Conservation (phyloP, 768 basidiomycete species). For the Suillus discolor region DNA sequence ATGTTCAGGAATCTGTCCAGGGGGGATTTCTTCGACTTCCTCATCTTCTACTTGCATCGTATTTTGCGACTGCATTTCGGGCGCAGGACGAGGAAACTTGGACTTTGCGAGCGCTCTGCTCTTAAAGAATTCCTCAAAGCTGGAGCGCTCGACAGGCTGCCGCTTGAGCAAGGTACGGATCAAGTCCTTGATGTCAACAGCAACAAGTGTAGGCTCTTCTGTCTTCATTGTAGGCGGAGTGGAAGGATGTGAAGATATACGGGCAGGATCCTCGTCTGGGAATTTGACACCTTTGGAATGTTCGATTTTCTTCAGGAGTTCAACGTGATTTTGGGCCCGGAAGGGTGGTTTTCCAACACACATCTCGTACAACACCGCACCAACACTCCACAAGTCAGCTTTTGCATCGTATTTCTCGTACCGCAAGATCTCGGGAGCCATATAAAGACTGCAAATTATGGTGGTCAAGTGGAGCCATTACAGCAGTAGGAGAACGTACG, state of each 20-base stretch:
- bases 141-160: conserved; percentile 80
- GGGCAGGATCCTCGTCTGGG: conserved; percentile 81
- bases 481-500: conserved; percentile 54
- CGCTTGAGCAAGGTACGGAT: conserved; percentile 84
- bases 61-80: conserved; percentile 18
- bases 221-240: conserved; percentile 33
- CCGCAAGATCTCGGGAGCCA: conserved; percentile 97
- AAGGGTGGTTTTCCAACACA: conserved; percentile 91
- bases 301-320: conserved; percentile 92
- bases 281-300: conserved; percentile 90
- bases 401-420: conserved; percentile 99
- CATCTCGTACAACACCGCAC: conserved; percentile 97
- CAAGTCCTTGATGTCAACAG: conserved; percentile 84
- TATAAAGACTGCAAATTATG: conserved; percentile 70
- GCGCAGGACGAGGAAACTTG: conserved; percentile 65
- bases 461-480: neutral
- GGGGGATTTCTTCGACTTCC: conserved; percentile 31
- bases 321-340: conserved; percentile 94
- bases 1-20: conserved; percentile 63
- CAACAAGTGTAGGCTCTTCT: conserved; percentile 60
- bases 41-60: conserved; percentile 23
- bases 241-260: conserved; percentile 38
- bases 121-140: conserved; percentile 91
- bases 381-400: conserved; percentile 98
- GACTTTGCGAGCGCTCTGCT: conserved; percentile 76